Evolutionary conservation across 225 moss, liverwort and hornwort genomes (phyloP), one percentile per base, ranked within the genome.

Genomic region (Physcomitrellopsis africana): DNA sequence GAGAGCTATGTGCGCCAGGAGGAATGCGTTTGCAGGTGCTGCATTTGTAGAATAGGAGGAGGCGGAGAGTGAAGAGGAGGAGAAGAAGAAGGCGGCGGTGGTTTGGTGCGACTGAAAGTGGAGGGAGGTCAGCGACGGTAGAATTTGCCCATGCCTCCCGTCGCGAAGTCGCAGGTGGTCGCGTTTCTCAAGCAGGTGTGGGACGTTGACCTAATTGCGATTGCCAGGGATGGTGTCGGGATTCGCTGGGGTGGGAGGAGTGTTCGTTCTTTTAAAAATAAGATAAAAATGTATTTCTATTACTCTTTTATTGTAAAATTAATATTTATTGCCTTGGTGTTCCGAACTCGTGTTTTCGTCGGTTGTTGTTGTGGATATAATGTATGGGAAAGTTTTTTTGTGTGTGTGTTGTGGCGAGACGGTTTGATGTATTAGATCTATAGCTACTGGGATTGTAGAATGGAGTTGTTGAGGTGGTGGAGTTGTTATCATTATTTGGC

Each of bases 161-260:
- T 83, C 52, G 72, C 43, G 63, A 73, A 76, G 48, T 64, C 64
- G 71, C 75, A 69, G 78, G 60, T 81, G 37, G 55, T 78, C 46
- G 62, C 27, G 75, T 83, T 83, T 75, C 83, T 86, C 23, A 62
- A 49, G 5, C 80, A 77, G 86, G 77, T 83, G 20, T 63, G 60
- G 20, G 41, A 22, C 26, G 52, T 46, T 75, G 68, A 77, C 77
- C 82, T 82, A 76, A 74, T 74, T 49, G 19, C 16, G 60, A 16
- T n/a, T 44, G 0, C 32, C 32, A 37, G 32, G 32, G 32, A 37
- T 18, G 32, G 32, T 16, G 51, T 57, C 58, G 20, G 11, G 37
- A 24, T 32, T 51, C 13, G 37, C 14, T 73, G 51, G 51, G 7
- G 32, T 37, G 32, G 32, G 3, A 37, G 32, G 32, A 37, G 32